Evolutionary conservation across 441 rosid genomes (phyloP), one percentile per base, ranked within the genome.

Genomic region (Populus hybrid): DNA sequence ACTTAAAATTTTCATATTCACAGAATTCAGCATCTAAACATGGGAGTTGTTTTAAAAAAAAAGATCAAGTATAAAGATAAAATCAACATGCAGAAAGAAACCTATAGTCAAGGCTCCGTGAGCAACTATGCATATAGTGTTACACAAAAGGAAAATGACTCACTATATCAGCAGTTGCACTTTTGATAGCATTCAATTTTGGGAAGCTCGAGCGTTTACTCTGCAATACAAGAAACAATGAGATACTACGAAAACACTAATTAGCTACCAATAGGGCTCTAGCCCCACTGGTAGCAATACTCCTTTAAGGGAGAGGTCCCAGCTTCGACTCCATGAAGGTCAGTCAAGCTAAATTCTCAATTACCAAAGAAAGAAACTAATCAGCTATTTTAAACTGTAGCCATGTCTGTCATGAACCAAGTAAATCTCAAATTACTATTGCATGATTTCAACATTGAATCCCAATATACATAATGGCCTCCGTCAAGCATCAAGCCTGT

Each of bases 81-180:
- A 34, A 34, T 1, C 36, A 34, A 34, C 36, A 34, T 34, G 8
- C 36, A 34, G 36, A 34, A 6, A 34, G 36, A 6, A 34, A 34
- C 36, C 8, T 34, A 34, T 34, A 34, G 36, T 34, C 8, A 34
- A 34, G 65, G 59, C 24, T 7, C 20, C 67, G 32, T 12, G 8
- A 42, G 32, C 72, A 69, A 77, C 71, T 76, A 10, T 16, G 14
- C 30, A 59, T 59, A 21, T 8, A 3, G 30, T 54, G n/a, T 16
- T 14, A 69, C 21, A 8, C 67, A 78, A 69, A 73, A 68, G 73
- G 18, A 38, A 68, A 35, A 75, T 40, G 32, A 89, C 97, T 95
- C 83, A 94, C 99, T 66, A 90, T 83, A 87, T 95, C 99, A 73
- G 97, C 93, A 77, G 94, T 90, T 73, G 99, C 97, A 87, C 86